Conservation (phyloP, 2,329 filamentous ascomycete genomes). For the Falciphora oryzae region DNA sequence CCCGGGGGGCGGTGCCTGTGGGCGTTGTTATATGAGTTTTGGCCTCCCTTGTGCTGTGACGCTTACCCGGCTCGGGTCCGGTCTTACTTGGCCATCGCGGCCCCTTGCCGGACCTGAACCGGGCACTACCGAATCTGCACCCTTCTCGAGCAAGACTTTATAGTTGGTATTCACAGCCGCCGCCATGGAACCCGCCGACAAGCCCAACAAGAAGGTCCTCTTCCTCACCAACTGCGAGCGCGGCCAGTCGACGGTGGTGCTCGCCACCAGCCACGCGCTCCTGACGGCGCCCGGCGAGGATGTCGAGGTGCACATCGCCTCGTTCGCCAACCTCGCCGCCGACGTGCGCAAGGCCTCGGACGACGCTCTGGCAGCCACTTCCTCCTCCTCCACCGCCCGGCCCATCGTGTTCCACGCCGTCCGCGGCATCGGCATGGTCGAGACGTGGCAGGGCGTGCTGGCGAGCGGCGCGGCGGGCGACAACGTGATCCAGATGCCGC, state of each 20-base stretch:
- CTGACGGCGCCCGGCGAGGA: slow-evolving; percentile 23
- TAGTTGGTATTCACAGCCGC: too few relatives aligned
- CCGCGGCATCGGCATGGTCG: background rate
- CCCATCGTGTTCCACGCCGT: slow-evolving; percentile 24
- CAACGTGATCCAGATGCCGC: background rate
- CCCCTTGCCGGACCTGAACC: background rate
- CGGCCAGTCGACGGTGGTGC: slow-evolving; percentile 40
- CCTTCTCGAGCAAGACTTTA: too few relatives aligned
- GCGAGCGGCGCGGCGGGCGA: background rate
- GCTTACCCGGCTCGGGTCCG: background rate
- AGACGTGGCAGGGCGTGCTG: background rate
- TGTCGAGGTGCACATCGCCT: slow-evolving; percentile 38
- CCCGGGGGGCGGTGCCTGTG: too few relatives aligned
- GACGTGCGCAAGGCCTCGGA: slow-evolving; percentile 3
- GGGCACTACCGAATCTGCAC: too few relatives aligned
- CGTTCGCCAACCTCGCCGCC: slow-evolving; percentile 30
- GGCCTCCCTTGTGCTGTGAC: background rate
- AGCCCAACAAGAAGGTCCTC: slow-evolving; percentile 23
- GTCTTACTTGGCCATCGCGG: background rate
- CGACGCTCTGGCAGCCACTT: background rate
- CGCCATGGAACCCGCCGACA: background rate
- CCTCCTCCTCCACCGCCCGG: background rate
- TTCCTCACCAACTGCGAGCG: slow-evolving; percentile 40
- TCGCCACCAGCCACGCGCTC: slow-evolving; percentile 36
- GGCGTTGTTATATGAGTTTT: background rate